Percentiles rank a stretch among this genome's conserved stretches.
Conservation (phyloP, 768 basidiomycete species). For the Pisolithus orientalis region DNA sequence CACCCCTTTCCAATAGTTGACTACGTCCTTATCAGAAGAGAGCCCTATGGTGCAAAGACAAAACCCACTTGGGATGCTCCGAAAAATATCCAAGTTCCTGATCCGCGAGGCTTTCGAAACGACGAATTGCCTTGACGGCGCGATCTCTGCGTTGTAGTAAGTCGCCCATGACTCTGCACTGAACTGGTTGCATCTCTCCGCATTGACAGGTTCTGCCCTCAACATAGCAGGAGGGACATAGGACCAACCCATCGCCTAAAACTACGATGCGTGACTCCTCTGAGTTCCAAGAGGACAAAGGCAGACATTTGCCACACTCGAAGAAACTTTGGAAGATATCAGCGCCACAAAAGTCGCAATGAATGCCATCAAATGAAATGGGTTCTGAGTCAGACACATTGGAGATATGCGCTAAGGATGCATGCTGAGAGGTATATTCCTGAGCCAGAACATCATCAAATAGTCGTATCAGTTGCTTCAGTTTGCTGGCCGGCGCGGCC, state of each 20-base stretch:
- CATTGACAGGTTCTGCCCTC: slow-evolving; percentile 76
- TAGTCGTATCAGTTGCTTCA: slow-evolving; percentile 36
- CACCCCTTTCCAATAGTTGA: slow-evolving; percentile 14
- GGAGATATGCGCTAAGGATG: slow-evolving; percentile 25
- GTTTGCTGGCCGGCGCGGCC: slow-evolving; percentile 9
- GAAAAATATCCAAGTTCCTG: slow-evolving; percentile 9
- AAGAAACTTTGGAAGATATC: slow-evolving; percentile 83
- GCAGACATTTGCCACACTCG: slow-evolving; percentile 53
- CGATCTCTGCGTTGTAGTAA: slow-evolving; percentile 40
- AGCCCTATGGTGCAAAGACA: not conserved
- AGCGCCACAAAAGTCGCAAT: slow-evolving; percentile 75
- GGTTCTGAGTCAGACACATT: slow-evolving; percentile 11
- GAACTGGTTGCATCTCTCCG: slow-evolving; percentile 51
- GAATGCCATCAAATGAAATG: slow-evolving; percentile 24
- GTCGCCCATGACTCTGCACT: slow-evolving; percentile 44
- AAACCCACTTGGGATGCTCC: slow-evolving; percentile 15
- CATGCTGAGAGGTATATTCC: slow-evolving; percentile 32
- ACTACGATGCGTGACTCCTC: slow-evolving; percentile 8
- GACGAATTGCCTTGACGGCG: slow-evolving; percentile 26
- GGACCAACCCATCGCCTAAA: slow-evolving; percentile 39
- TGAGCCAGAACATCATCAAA: slow-evolving; percentile 44
- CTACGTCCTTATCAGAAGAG: slow-evolving; percentile 14
- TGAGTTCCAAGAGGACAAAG: slow-evolving; percentile 8
- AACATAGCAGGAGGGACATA: slow-evolving; percentile 69
- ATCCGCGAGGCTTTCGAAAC: slow-evolving; percentile 6